phyloP scores from a whole-genome alignment of 306 rosid genomes.

The Canavalia ensiformis region DNA sequence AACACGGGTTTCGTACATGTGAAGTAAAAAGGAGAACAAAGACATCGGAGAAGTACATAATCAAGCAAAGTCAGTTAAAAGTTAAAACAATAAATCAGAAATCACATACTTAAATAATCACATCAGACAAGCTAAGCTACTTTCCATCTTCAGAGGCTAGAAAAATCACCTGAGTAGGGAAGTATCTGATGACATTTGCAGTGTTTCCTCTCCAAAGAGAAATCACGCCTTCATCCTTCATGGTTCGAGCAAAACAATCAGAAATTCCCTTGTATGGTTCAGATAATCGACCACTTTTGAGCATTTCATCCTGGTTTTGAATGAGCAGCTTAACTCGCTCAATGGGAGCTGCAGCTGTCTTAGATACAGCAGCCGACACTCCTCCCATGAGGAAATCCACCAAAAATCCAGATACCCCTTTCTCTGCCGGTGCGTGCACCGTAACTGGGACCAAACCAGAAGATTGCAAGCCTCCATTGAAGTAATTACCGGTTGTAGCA shows the following conservation, averaged over 20 bases:
- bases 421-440: constrained; percentile 73
- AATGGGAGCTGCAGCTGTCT: constrained; percentile 88
- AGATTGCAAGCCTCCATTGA: constrained; percentile 58
- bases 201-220: constrained; percentile 87
- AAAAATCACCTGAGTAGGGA: constrained; percentile 79
- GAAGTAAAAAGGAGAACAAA: neutral
- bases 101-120: neutral
- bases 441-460: constrained; percentile 56
- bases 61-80: neutral
- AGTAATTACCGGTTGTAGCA: constrained; percentile 40
- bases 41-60: neutral
- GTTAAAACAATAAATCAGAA: constrained; percentile 1
- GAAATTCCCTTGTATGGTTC: constrained; percentile 78
- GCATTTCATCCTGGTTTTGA: constrained; percentile 86
- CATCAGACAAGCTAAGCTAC: neutral
- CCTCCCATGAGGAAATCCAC: constrained; percentile 87
- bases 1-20: neutral
- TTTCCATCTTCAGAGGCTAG: constrained; percentile 3
- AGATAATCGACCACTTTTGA: constrained; percentile 72
- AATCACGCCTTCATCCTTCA: constrained; percentile 76
- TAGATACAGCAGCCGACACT: constrained; percentile 84
- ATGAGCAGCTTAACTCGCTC: constrained; percentile 77
- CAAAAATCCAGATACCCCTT: constrained; percentile 57
- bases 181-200: constrained; percentile 87
- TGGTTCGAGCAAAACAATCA: constrained; percentile 78